A percentile compares a stretch with the other conserved stretches of the same genome.
Evolutionary conservation across 148 eudicot species (phyloP).

Genomic region (Vaccinium corymbosum): DNA sequence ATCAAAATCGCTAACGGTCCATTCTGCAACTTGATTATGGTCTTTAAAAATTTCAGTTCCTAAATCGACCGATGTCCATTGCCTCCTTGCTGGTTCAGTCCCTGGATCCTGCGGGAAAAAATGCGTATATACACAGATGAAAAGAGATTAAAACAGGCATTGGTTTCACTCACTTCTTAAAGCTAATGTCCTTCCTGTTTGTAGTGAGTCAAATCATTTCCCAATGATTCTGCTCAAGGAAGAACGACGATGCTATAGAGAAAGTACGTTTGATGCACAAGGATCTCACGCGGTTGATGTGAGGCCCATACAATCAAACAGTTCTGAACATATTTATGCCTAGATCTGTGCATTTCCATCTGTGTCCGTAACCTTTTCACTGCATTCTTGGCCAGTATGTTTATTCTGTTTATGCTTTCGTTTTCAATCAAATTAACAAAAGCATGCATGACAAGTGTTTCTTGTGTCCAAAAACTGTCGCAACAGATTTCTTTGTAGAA

Average conservation of each 20-base stretch:
- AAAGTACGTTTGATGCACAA: neutral
- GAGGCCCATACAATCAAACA: neutral
- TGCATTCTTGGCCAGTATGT: too few species aligned
- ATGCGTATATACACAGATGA: neutral
- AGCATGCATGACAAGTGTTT: too few species aligned
- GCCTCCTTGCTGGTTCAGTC: slow-evolving; percentile 44
- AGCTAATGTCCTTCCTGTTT: neutral
- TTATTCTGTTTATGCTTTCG: too few species aligned
- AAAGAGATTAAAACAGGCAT: neutral
- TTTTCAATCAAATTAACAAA: too few species aligned
- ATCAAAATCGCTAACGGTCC: slow-evolving; percentile 61
- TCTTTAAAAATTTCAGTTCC: slow-evolving; percentile 57
- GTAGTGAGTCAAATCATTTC: neutral
- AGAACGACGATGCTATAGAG: neutral
- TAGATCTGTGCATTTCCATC: neutral
- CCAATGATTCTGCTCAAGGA: neutral
- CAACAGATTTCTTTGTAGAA: neutral
- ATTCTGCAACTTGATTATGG: slow-evolving; percentile 47
- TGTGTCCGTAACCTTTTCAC: neutral
- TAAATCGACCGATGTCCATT: slow-evolving; percentile 52
- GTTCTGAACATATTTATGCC: neutral
- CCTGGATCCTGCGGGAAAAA: slow-evolving; percentile 51
- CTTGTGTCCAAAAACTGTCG: too few species aligned
- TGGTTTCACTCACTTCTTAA: neutral
- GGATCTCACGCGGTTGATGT: neutral